Evolutionary conservation across 495 filamentous ascomycete species (phyloP).

Genomic region (Xylaria castorea): DNA sequence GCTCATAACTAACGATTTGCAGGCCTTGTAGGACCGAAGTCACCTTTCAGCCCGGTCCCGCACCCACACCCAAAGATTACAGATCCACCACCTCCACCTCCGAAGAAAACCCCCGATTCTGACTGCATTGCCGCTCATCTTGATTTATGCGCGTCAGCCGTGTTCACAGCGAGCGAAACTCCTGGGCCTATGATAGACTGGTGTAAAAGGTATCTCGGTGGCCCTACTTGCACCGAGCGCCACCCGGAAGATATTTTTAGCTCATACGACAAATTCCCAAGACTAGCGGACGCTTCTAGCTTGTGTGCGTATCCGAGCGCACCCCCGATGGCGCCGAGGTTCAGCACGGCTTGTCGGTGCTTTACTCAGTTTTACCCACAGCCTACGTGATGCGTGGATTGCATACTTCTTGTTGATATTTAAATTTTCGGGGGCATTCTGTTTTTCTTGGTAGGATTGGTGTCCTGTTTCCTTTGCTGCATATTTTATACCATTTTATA

Average conservation of each 20-base stretch:
- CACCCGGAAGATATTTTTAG: background rate
- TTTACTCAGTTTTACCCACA: conserved; percentile 1
- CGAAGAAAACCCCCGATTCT: background rate
- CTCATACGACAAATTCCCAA: conserved; percentile 8
- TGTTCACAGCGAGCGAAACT: conserved; percentile 10
- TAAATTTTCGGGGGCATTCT: background rate
- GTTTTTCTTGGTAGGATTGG: background rate
- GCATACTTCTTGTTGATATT: background rate
- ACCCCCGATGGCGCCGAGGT: background rate
- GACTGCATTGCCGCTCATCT: background rate
- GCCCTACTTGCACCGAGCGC: background rate
- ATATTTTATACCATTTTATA: background rate
- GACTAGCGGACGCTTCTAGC: conserved; percentile 1
- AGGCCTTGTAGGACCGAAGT: background rate
- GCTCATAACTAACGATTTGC: background rate
- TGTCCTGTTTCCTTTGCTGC: background rate
- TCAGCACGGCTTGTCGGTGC: conserved; percentile 10
- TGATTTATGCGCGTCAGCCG: background rate
- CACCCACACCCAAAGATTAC: background rate
- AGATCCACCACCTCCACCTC: background rate
- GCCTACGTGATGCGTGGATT: background rate
- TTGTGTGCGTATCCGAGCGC: conserved; percentile 9
- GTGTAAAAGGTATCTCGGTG: conserved; percentile 8
- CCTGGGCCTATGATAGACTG: conserved; percentile 17
- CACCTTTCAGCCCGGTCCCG: no score